These are phyloP conservation scores for Bidens hawaiensis DNA, from an alignment of 140 eudicot species.

Conservation along the genomic window DNA sequence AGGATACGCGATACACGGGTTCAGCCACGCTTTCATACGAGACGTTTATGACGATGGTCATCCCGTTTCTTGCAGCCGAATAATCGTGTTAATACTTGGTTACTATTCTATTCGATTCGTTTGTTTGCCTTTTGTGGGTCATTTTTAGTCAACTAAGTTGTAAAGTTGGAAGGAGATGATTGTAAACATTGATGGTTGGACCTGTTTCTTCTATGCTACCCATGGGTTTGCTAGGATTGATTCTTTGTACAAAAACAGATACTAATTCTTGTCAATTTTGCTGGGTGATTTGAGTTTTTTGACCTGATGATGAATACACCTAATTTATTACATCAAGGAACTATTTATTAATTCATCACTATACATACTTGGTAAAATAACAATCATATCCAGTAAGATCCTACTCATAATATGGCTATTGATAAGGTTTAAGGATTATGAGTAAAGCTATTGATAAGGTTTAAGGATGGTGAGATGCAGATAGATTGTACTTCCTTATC, in stretches of 20 bases:
- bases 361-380: too few species aligned
- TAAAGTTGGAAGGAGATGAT: conserved; percentile 12
- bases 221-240: neutral
- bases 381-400: too few species aligned
- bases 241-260: neutral
- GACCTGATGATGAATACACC: too few species aligned
- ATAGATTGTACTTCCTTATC: too few species aligned
- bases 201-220: neutral
- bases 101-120: conserved; percentile 8
- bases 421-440: too few species aligned
- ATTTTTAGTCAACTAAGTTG: conserved; percentile 7
- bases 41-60: conserved; percentile 74
- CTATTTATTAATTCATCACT: too few species aligned
- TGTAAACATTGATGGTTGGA: neutral
- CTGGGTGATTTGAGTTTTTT: neutral
- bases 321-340: too few species aligned
- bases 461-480: too few species aligned
- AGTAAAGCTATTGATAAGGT: too few species aligned
- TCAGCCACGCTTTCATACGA: conserved; percentile 75
- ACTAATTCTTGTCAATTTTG: neutral
- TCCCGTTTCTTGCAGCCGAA: conserved; percentile 65
- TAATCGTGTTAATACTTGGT: conserved; percentile 12
- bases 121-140: neutral
- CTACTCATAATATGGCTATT: too few species aligned
- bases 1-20: conserved; percentile 68